phyloP scores from a whole-genome alignment of 805 yeast species.

The Kurtzmaniella cleridarum region DNA sequence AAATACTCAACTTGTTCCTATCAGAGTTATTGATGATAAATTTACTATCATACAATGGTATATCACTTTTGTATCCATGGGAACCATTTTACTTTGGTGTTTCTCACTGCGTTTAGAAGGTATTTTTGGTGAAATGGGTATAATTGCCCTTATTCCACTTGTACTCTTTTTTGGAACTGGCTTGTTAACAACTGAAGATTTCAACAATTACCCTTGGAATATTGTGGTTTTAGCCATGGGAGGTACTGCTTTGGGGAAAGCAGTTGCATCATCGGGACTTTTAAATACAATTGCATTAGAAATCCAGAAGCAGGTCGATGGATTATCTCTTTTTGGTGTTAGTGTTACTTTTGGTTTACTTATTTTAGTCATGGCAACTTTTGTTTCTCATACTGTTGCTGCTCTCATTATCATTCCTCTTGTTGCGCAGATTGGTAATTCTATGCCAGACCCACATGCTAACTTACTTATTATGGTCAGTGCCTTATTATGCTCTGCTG shows the following conservation, averaged over 20 bases:
- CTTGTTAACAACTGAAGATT: slow-evolving; percentile 78
- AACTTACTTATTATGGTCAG: slow-evolving; percentile 65
- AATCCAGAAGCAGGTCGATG: slow-evolving; percentile 63
- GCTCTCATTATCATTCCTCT: slow-evolving; percentile 90
- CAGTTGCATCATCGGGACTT: slow-evolving; percentile 87
- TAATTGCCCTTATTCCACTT: slow-evolving; percentile 84
- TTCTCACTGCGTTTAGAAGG: slow-evolving; percentile 68
- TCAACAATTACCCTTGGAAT: slow-evolving; percentile 95
- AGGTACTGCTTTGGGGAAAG: slow-evolving; percentile 92
- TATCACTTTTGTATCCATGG: slow-evolving; percentile 58
- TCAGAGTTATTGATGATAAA: slow-evolving; percentile 55
- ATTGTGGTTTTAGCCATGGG: slow-evolving; percentile 97
- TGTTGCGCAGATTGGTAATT: slow-evolving; percentile 82
- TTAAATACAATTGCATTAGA: slow-evolving; percentile 68
- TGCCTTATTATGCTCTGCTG: slow-evolving; percentile 77
- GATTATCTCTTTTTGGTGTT: slow-evolving; percentile 66
- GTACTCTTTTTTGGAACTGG: slow-evolving; percentile 93
- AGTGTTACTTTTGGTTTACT: slow-evolving; percentile 76
- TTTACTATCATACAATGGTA: slow-evolving; percentile 73
- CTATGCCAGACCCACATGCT: slow-evolving; percentile 76
- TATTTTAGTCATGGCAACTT: slow-evolving; percentile 82
- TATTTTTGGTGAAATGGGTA: slow-evolving; percentile 93
- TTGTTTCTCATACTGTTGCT: slow-evolving; percentile 95
- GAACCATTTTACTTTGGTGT: slow-evolving; percentile 88
- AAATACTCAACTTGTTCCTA: slow-evolving; percentile 48